phyloP scores from a whole-genome alignment of 257 asterid genomes.

The Scutellaria minor region DNA sequence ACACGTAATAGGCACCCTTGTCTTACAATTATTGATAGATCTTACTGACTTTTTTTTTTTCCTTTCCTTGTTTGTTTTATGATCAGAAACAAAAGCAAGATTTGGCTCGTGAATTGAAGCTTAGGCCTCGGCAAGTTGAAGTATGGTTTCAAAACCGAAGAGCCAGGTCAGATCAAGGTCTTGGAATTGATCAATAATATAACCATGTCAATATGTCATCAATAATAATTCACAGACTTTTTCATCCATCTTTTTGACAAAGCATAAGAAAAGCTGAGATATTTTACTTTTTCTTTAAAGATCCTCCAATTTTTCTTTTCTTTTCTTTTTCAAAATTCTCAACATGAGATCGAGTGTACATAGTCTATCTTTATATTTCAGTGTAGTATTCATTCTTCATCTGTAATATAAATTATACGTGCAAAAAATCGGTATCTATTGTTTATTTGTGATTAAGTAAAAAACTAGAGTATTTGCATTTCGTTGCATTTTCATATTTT shows the following conservation, averaged over 20 bases:
- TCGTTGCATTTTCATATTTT: too few species aligned
- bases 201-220: too few species aligned
- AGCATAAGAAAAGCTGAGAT: neutral
- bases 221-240: neutral
- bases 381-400: too few species aligned
- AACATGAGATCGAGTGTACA: too few species aligned
- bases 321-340: neutral
- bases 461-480: neutral
- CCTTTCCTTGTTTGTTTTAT: neutral
- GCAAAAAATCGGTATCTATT: too few species aligned
- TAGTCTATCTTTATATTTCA: too few species aligned
- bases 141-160: constrained; percentile 97
- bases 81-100: constrained; percentile 80
- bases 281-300: constrained; percentile 10
- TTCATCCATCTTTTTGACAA: neutral
- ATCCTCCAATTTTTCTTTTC: neutral
- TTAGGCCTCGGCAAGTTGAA: constrained; percentile 92
- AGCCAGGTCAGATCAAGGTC: constrained; percentile 60
- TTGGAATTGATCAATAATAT: neutral
- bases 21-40: neutral
- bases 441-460: too few species aligned
- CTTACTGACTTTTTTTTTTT: neutral
- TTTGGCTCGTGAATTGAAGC: constrained; percentile 66
- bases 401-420: too few species aligned
- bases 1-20: neutral